phyloP scores from a whole-genome alignment of 1,139 yeast species.

The Lodderomyces parapsilosis region DNA sequence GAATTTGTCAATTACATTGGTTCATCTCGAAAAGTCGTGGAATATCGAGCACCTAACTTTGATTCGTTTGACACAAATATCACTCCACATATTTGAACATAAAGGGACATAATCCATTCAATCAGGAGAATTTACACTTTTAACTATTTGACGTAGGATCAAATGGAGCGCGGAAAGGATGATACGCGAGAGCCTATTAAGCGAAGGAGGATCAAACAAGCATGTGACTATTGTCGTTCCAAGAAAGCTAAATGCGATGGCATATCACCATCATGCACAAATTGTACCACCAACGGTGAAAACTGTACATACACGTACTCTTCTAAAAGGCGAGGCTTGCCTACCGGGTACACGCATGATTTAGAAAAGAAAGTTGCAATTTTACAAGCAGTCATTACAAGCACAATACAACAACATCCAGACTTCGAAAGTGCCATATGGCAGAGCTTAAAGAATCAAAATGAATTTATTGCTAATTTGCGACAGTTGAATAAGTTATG shows the following conservation, averaged over 20 bases:
- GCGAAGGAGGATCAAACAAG: constrained; percentile 21
- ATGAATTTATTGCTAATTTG: constrained; percentile 8
- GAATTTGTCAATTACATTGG: neutral
- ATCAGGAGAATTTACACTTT: neutral
- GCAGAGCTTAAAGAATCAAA: constrained; percentile 7
- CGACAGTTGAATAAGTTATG: constrained; percentile 13
- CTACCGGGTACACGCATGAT: constrained; percentile 25
- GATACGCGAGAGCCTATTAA: constrained; percentile 6
- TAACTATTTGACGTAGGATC: neutral
- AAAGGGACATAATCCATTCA: neutral
- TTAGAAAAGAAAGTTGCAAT: constrained; percentile 20
- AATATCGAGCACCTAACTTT: neutral
- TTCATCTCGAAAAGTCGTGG: neutral
- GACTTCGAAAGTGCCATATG: constrained; percentile 9
- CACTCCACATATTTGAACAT: too few species aligned
- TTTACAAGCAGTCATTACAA: constrained; percentile 18
- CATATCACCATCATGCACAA: constrained; percentile 20
- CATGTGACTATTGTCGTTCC: constrained; percentile 25
- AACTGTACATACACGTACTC: constrained; percentile 20
- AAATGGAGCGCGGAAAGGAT: neutral
- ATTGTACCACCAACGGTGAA: constrained; percentile 16
- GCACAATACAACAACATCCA: constrained; percentile 11
- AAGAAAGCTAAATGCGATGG: constrained; percentile 28
- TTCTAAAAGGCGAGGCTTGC: constrained; percentile 22
- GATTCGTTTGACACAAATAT: too few species aligned